Conservation (phyloP, 768 basidiomycete genomes). For the Leccinum ochraceum region DNA sequence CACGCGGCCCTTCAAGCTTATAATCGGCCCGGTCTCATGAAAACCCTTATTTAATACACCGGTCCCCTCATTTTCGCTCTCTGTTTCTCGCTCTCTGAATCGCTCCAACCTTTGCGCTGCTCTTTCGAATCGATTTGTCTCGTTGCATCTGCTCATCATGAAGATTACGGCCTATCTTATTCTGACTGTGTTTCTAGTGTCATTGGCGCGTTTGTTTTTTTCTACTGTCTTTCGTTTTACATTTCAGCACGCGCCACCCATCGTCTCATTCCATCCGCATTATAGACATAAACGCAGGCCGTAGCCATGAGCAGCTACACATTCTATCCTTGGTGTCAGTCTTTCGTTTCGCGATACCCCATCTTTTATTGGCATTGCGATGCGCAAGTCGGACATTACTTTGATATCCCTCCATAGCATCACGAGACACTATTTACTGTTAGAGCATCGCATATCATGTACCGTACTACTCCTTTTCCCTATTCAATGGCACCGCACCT, state of each 20-base stretch:
- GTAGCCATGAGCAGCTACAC: conserved; percentile 47
- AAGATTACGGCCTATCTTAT: conserved; percentile 45
- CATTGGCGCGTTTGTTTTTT: conserved; percentile 31
- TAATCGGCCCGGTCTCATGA: conserved; percentile 23
- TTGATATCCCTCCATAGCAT: conserved; percentile 41
- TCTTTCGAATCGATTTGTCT: conserved; percentile 60
- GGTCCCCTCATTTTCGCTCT: conserved; percentile 22
- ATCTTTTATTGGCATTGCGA: conserved; percentile 46
- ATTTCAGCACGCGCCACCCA: conserved; percentile 25
- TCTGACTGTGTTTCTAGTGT: conserved; percentile 41
- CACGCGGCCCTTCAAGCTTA: conserved; percentile 17
- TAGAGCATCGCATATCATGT: conserved; percentile 69
- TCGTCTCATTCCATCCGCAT: conserved; percentile 31
- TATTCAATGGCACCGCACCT: conserved; percentile 25
- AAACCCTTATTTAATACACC: conserved; percentile 26
- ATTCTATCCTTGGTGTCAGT: conserved; percentile 41
- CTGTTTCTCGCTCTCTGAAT: conserved; percentile 35
- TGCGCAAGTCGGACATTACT: conserved; percentile 48
- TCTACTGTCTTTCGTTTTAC: conserved; percentile 9
- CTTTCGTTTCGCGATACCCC: conserved; percentile 56
- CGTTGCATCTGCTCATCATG: conserved; percentile 53
- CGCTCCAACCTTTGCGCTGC: conserved; percentile 57
- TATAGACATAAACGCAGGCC: conserved; percentile 46
- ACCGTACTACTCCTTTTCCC: conserved; percentile 40
- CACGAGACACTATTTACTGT: conserved; percentile 60